These are phyloP conservation scores for Sutorius australiensis DNA, from an alignment of 768 basidiomycete genomes.

Conservation along the genomic window DNA sequence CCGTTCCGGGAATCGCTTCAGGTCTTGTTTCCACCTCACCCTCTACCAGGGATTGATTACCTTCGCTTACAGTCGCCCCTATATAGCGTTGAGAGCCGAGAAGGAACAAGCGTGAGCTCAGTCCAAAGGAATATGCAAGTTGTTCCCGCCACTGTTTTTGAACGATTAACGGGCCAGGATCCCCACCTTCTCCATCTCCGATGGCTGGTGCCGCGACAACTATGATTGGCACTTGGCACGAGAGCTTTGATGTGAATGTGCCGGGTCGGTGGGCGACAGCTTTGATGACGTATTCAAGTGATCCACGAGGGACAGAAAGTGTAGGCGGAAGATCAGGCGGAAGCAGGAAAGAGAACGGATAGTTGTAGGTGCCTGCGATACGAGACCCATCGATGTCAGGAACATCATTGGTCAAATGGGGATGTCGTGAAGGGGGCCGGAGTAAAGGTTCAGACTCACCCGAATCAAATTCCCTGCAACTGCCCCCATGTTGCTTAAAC, in stretches of 20 bases:
- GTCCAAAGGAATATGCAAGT: slow-evolving; percentile 73
- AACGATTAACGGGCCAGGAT: slow-evolving; percentile 74
- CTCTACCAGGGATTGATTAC: neutral
- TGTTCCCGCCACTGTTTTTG: slow-evolving; percentile 91
- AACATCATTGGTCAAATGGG: neutral
- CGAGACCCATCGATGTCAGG: neutral
- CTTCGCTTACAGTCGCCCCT: neutral
- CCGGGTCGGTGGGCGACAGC: slow-evolving; percentile 87
- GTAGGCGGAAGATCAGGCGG: slow-evolving; percentile 79
- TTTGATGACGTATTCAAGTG: slow-evolving; percentile 73
- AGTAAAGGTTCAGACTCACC: slow-evolving; percentile 43
- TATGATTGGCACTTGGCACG: slow-evolving; percentile 64
- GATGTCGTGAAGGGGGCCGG: neutral
- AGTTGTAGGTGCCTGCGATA: slow-evolving; percentile 79
- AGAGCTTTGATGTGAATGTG: slow-evolving; percentile 72
- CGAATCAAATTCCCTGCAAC: slow-evolving; percentile 89
- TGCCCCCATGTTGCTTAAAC: slow-evolving; percentile 41
- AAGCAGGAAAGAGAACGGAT: slow-evolving; percentile 89
- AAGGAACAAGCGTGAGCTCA: slow-evolving; percentile 80
- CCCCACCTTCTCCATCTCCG: slow-evolving; percentile 70
- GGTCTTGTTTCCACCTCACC: slow-evolving; percentile 5
- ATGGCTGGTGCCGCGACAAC: slow-evolving; percentile 75
- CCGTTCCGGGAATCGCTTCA: slow-evolving; percentile 41
- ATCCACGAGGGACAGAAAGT: slow-evolving; percentile 69
- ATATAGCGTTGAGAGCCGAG: slow-evolving; percentile 47